Base-by-base conservation (phyloP, 2,329 filamentous ascomycete species). In the Herpomyces periplanetae region DNA sequence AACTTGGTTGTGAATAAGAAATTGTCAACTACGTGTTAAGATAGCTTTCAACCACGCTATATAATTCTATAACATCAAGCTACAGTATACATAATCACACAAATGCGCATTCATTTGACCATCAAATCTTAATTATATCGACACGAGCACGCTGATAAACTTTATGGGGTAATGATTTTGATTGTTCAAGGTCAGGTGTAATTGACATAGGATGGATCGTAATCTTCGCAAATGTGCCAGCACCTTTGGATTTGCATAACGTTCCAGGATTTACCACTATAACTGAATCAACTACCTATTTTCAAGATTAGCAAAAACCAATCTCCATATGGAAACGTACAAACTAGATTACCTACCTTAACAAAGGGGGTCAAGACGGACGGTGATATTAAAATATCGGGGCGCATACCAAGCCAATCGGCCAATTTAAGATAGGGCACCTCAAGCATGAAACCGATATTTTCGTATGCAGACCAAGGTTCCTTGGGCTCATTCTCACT, bases 211-310 rank as follows among this genome's bases (percentile, higher is more conserved):
- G 57, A 26, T 65, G 50, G 4, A 91, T 40, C 9, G 54, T 54
- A 46, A 96, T 51, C 19, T 61, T 57, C 1, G 69, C 66, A 35
- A 63, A 91, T 1, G 71, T 87, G 4, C 80, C 80, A 0, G 73
- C 50, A 1, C 61, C 71, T 23, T 57, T 59, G 22, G 65, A 56
- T 40, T 85, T 88, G 8, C 69, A 80, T 13, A 87, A 41, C 19
- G 56, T 60, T 3, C 80, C 75, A 0, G 80, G 75, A 35, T 96
- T 96, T 31, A 96, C 62, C 6, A 71, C 57, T 4, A 91, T 40
- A 0, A 88, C 71, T 27, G 62, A 68, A 31, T 88, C 68, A 5
- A 91, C 59, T 16, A 88, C 69, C 71, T 87, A 28, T 2, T 16
- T 13, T 17, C 10, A 5, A 8, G 9, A 10, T 18, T 17, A 13